Evolutionary conservation across 192 early-diverging fungal genomes (phyloP).

Genomic region (Diversispora eburnea): DNA sequence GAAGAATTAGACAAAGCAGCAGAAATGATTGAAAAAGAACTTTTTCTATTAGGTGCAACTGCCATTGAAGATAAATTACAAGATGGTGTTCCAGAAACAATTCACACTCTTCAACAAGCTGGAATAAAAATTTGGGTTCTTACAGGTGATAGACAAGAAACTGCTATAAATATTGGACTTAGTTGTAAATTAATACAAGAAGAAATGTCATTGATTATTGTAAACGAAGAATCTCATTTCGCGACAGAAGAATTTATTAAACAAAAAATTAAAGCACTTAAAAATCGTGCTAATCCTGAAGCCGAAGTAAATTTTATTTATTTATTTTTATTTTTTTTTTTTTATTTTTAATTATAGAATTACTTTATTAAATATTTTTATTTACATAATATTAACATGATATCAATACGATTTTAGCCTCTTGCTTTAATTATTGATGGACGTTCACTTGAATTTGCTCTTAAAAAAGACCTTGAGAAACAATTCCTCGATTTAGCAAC

Average conservation of each 20-base stretch:
- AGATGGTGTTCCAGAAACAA: conserved; percentile 98
- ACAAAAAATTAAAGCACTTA: conserved; percentile 80
- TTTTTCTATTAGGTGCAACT: conserved; percentile 92
- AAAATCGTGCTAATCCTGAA: conserved; percentile 36
- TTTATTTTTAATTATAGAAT: neutral
- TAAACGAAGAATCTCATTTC: conserved; percentile 87
- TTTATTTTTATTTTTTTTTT: neutral
- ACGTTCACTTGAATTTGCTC: conserved; percentile 84
- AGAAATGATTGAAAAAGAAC: conserved; percentile 91
- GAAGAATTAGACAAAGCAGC: conserved; percentile 88
- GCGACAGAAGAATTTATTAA: conserved; percentile 91
- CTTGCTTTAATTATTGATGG: conserved; percentile 96
- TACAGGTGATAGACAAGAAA: conserved; percentile 97
- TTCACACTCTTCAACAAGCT: conserved; percentile 90
- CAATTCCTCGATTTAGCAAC: conserved; percentile 87
- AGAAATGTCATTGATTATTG: conserved; percentile 92
- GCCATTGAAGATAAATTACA: conserved; percentile 99
- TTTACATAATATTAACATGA: neutral
- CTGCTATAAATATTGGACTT: conserved; percentile 98
- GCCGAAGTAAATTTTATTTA: conserved; percentile 37
- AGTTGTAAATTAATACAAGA: conserved; percentile 95
- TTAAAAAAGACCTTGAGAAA: conserved; percentile 79
- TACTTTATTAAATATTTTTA: neutral
- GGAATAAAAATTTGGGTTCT: conserved; percentile 98
- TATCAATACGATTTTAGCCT: conserved; percentile 34